These are phyloP conservation scores for Diplocarpon rosae DNA, from an alignment of 2,329 filamentous ascomycete species.

Conservation along the genomic window DNA sequence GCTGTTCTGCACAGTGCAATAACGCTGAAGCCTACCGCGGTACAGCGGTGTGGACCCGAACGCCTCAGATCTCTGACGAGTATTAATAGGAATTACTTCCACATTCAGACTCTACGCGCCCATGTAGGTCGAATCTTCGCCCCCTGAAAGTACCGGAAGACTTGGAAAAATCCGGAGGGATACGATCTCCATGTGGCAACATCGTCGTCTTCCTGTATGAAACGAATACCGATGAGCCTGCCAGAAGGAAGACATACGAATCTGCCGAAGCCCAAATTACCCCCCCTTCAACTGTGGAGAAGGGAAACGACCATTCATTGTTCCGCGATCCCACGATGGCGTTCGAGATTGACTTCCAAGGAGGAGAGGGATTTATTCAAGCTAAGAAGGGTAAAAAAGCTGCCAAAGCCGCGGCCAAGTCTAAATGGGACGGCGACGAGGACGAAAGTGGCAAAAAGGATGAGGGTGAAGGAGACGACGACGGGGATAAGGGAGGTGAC, in stretches of 20 bases:
- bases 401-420: constrained; percentile 23
- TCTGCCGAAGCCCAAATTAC: constrained; percentile 14
- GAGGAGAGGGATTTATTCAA: constrained; percentile 42
- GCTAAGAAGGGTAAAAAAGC: constrained; percentile 38
- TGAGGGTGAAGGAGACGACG: constrained; percentile 29
- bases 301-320: constrained; percentile 25
- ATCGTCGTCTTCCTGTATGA: constrained; percentile 14
- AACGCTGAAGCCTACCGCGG: constrained; percentile 22
- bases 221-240: constrained; percentile 20
- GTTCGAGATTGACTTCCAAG: constrained; percentile 45
- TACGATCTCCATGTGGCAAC: constrained; percentile 12
- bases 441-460: constrained; percentile 37
- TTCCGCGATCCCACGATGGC: constrained; percentile 36
- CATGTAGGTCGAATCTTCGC: constrained; percentile 16
- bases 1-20: constrained; percentile 24
- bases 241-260: constrained; percentile 18
- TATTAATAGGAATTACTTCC: constrained; percentile 22
- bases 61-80: constrained; percentile 25
- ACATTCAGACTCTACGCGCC: constrained; percentile 22
- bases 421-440: constrained; percentile 40
- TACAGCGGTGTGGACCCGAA: constrained; percentile 24
- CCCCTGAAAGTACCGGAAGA: constrained; percentile 17
- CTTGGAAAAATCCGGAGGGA: constrained; percentile 11
- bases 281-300: constrained; percentile 13
- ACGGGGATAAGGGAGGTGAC: constrained; percentile 27